A percentile compares a stretch with the other conserved stretches of the same genome.
Evolutionary conservation across 768 basidiomycete species (phyloP).

Genomic region (Tulasnella sp.): DNA sequence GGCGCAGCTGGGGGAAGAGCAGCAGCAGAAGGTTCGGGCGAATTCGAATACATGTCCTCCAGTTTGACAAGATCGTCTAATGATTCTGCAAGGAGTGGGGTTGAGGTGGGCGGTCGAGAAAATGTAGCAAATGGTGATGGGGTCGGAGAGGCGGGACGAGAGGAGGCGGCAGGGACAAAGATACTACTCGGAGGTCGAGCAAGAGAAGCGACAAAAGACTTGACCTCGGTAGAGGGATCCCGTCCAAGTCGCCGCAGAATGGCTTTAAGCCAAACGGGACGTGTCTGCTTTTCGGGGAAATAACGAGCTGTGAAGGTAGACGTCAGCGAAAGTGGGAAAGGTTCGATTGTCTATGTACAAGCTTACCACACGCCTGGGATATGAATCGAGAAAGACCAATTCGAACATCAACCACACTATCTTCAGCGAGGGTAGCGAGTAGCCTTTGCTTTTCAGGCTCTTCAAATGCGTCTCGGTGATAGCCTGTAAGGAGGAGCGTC

Average conservation of each 20-base stretch:
- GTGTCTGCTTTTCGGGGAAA: constrained; percentile 9
- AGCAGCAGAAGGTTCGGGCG: not conserved
- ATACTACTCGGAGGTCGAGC: constrained; percentile 1
- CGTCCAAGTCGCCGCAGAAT: constrained; percentile 15
- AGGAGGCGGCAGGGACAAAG: not conserved
- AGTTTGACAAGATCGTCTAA: constrained; percentile 6
- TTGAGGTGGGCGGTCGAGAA: constrained; percentile 18
- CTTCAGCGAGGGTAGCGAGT: constrained; percentile 35
- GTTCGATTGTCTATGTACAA: not conserved
- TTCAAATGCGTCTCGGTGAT: constrained; percentile 38
- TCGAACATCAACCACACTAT: constrained; percentile 73
- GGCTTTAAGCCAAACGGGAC: constrained; percentile 2
- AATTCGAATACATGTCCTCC: not conserved
- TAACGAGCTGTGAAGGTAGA: not conserved
- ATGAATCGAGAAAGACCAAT: constrained; percentile 76
- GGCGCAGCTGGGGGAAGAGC: not conserved
- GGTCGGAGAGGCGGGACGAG: not conserved
- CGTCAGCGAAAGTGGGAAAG: not conserved
- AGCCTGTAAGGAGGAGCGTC: constrained; percentile 41
- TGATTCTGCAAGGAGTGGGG: constrained; percentile 10
- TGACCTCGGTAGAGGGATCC: constrained; percentile 21
- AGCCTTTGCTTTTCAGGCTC: constrained; percentile 49
- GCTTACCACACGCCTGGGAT: constrained; percentile 48
- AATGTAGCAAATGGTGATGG: constrained; percentile 17
- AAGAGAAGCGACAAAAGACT: constrained; percentile 20